Percentiles rank a stretch among this genome's conserved stretches.
phyloP scores from a whole-genome alignment of 441 rosid species.

The Rhodomyrtus psidioides region DNA sequence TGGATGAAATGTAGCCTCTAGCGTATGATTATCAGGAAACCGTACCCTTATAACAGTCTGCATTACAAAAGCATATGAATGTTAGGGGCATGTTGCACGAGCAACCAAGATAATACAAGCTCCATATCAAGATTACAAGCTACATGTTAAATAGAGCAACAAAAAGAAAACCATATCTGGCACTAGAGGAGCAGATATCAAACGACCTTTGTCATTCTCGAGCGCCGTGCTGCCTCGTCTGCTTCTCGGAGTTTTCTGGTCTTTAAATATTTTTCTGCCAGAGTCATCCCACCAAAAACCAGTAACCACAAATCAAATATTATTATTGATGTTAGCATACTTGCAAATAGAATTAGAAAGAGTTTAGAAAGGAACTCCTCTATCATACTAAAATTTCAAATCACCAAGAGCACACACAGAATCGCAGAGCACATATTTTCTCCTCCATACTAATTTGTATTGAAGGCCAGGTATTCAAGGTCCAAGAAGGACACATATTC shows the following conservation, averaged over 20 bases:
- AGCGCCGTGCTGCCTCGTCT: conserved; percentile 72
- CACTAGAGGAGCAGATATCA: not conserved
- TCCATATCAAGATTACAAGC: not conserved
- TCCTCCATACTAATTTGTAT: not conserved
- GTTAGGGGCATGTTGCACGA: not conserved
- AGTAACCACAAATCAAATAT: not conserved
- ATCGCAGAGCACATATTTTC: not conserved
- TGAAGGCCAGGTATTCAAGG: not conserved
- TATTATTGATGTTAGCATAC: not conserved
- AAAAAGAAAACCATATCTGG: not conserved
- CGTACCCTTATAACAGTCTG: conserved; percentile 76
- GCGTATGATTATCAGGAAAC: conserved; percentile 75
- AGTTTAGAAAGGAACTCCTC: not conserved
- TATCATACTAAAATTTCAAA: not conserved
- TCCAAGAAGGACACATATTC: not conserved
- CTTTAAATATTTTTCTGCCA: conserved; percentile 64
- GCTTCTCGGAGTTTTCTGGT: conserved; percentile 81
- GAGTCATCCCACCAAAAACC: not conserved
- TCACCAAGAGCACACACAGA: not conserved
- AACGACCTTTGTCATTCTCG: conserved; percentile 63
- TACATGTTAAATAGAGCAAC: not conserved
- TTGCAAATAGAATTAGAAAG: not conserved
- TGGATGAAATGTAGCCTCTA: conserved; percentile 70
- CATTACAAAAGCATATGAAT: conserved; percentile 3
- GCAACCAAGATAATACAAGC: not conserved